Conservation (phyloP, 164 flowering plant genomes). For the Chimonanthus praecox region DNA sequence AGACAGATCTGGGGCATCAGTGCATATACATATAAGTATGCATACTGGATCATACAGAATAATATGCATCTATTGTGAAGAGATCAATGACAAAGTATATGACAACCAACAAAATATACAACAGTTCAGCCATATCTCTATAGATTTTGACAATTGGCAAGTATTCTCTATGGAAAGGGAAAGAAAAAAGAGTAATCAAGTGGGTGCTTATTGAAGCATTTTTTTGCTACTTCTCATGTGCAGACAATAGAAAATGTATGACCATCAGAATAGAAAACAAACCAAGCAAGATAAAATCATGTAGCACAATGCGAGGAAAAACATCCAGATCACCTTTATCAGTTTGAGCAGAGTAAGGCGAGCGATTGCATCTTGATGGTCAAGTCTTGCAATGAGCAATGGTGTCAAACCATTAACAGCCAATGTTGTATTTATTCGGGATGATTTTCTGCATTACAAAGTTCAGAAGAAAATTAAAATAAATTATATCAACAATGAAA, state of each 20-base stretch:
- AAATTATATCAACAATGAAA: background rate
- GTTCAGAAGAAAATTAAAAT: background rate
- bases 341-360: constrained; percentile 89
- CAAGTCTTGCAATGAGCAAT: constrained; percentile 80
- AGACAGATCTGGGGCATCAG: background rate
- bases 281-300: background rate
- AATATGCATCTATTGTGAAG: no score
- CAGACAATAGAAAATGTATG: no score
- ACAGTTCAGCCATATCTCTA: no score
- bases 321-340: constrained; percentile 55
- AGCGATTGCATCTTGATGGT: constrained; percentile 96
- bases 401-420: constrained; percentile 98
- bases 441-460: constrained; percentile 9
- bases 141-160: background rate
- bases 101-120: background rate
- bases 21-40: background rate
- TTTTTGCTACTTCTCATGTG: background rate
- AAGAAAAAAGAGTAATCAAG: background rate
- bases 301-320: background rate
- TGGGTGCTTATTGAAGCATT: background rate
- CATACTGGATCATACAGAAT: no score
- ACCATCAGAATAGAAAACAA: background rate
- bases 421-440: constrained; percentile 84
- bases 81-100: background rate
- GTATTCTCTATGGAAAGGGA: background rate